Conservation (phyloP, 1,139 yeast genomes). For the Magnusiomyces ingens region DNA sequence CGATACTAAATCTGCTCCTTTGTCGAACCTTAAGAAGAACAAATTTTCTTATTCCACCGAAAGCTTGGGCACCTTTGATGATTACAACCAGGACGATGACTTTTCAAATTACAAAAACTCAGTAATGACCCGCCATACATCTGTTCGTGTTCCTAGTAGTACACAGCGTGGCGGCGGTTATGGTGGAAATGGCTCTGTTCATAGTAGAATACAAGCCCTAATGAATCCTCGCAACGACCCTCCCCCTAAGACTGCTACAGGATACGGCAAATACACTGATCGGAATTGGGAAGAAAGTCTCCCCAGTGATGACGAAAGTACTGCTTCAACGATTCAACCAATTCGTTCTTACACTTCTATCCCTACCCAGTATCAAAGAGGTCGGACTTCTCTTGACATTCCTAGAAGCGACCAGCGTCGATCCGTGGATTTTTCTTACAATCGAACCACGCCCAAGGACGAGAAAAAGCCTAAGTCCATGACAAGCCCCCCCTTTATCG, state of each 20-base stretch:
- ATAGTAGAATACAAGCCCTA: conserved; percentile 58
- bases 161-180: not conserved
- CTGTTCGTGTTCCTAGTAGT: not conserved
- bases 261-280: conserved; percentile 70
- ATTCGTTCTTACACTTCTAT: too few relatives aligned
- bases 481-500: too few relatives aligned
- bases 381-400: too few relatives aligned
- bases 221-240: conserved; percentile 41
- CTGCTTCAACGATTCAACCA: too few relatives aligned
- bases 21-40: conserved; percentile 8
- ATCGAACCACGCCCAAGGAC: too few relatives aligned
- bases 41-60: conserved; percentile 22
- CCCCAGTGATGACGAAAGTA: too few relatives aligned
- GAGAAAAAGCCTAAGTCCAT: too few relatives aligned
- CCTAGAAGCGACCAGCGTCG: too few relatives aligned
- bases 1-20: not conserved
- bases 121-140: not conserved
- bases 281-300: conserved; percentile 1
- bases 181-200: conserved; percentile 33
- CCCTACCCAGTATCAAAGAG: too few relatives aligned
- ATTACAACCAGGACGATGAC: conserved; percentile 7
- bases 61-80: conserved; percentile 17
- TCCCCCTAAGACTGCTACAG: conserved; percentile 55
- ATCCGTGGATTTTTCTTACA: too few relatives aligned
- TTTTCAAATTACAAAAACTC: not conserved